A percentile compares a stretch with the other conserved stretches of the same genome.
Evolutionary conservation across 306 rosid species (phyloP).

Genomic region (Vigna hirtella): DNA sequence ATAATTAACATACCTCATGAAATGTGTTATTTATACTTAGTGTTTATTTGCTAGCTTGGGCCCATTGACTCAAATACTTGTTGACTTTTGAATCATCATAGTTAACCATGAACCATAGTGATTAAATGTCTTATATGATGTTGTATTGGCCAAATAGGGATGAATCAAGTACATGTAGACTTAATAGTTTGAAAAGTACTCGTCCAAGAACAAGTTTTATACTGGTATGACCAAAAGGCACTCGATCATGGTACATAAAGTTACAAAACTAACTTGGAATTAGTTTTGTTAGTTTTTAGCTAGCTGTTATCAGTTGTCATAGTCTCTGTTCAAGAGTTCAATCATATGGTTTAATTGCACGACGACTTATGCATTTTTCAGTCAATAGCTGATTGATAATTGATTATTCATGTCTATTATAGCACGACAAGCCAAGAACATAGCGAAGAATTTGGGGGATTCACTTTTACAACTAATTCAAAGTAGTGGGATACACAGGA

Average conservation of each 20-base stretch:
- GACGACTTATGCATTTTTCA: slow-evolving; percentile 34
- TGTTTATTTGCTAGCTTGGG: no score
- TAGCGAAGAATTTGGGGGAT: slow-evolving; percentile 38
- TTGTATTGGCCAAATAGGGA: no score
- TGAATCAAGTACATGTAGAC: no score
- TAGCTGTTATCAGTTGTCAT: slow-evolving; percentile 24
- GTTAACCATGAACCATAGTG: no score
- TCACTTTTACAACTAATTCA: slow-evolving; percentile 43
- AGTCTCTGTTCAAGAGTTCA: not conserved
- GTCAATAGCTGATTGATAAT: slow-evolving; percentile 39
- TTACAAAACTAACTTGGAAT: not conserved
- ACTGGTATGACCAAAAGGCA: no score
- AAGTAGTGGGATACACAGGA: slow-evolving; percentile 46
- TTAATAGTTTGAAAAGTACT: no score
- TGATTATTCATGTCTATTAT: slow-evolving; percentile 33
- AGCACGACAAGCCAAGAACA: slow-evolving; percentile 36
- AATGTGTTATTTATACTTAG: no score
- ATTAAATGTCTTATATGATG: no score
- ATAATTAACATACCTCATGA: no score
- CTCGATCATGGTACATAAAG: not conserved
- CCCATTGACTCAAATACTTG: no score
- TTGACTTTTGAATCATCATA: no score
- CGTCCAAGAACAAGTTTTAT: no score
- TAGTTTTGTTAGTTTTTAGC: not conserved
- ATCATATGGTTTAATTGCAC: slow-evolving; percentile 28